Conservation (phyloP, 305 asterid species). For the Fraxinus albicans region DNA sequence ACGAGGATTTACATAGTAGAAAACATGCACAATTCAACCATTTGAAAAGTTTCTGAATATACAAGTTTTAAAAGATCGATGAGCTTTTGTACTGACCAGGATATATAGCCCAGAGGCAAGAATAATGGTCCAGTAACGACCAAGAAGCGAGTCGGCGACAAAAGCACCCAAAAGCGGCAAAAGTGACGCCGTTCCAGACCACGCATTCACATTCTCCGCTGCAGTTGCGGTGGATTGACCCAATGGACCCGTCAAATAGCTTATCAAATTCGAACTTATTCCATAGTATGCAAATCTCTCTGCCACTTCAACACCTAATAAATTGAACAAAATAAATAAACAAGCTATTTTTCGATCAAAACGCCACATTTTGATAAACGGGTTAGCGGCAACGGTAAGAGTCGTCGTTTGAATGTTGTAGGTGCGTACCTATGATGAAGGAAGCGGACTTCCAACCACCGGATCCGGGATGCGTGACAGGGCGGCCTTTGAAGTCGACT, state of each 20-base stretch:
- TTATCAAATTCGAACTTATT: constrained; percentile 32
- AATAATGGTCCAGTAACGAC: constrained; percentile 32
- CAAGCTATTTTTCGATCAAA: neutral
- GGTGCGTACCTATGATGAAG: neutral
- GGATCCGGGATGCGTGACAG: neutral
- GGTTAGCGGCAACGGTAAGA: neutral
- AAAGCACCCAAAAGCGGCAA: constrained; percentile 36
- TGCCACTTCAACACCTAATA: constrained; percentile 32
- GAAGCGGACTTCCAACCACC: neutral
- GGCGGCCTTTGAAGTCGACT: neutral
- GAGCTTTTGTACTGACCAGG: constrained; percentile 21
- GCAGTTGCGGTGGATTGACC: constrained; percentile 38
- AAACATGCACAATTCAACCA: neutral
- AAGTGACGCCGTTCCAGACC: constrained; percentile 29
- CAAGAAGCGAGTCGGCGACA: constrained; percentile 34
- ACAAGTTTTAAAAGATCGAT: neutral
- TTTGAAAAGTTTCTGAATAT: neutral
- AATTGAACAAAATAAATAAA: neutral
- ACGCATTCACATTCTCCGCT: constrained; percentile 25
- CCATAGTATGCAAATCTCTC: constrained; percentile 46
- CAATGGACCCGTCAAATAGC: constrained; percentile 30
- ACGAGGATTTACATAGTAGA: neutral
- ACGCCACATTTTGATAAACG: neutral
- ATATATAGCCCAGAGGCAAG: constrained; percentile 27
- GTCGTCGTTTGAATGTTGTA: neutral